Percentiles rank a stretch among this genome's conserved stretches.
Evolutionary conservation across 2,329 filamentous ascomycete species (phyloP).

Genomic region (Harringtonia aguacate): DNA sequence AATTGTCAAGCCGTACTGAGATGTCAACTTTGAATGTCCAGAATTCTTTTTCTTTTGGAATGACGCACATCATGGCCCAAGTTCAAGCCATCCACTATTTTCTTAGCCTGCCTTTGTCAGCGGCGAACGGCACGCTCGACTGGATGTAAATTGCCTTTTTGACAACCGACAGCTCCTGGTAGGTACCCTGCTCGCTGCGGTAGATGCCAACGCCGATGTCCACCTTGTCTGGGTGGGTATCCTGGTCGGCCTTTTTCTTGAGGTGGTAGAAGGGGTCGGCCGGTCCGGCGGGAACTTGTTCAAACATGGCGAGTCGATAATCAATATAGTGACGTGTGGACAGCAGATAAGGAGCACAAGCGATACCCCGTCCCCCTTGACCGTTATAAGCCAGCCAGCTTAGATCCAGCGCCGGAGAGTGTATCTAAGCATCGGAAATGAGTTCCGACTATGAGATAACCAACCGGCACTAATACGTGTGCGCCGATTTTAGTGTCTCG

Average conservation of each 20-base stretch:
- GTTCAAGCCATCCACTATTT: constrained; percentile 10
- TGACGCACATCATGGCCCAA: constrained; percentile 17
- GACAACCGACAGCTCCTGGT: background rate
- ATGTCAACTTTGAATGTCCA: background rate
- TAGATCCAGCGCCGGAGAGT: too few species aligned
- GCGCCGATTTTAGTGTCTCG: too few species aligned
- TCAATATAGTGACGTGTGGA: too few species aligned
- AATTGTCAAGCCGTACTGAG: constrained; percentile 23
- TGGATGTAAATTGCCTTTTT: background rate
- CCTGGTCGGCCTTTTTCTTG: constrained; percentile 20
- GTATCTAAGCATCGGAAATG: too few species aligned
- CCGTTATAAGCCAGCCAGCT: too few species aligned
- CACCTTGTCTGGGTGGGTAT: constrained; percentile 19
- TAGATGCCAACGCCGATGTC: constrained; percentile 27
- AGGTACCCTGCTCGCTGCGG: constrained; percentile 18
- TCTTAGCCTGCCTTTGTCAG: constrained; percentile 14
- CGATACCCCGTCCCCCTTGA: too few species aligned
- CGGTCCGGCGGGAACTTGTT: constrained; percentile 15
- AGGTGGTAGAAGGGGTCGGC: constrained; percentile 22
- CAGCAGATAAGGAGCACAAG: too few species aligned
- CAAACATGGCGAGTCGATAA: constrained; percentile 13
- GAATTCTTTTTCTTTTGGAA: background rate
- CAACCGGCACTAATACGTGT: too few species aligned
- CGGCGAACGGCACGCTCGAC: background rate
- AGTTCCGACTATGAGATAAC: too few species aligned